Evolutionary conservation across 2,329 filamentous ascomycete genomes (phyloP), one percentile per base, ranked within the genome.

Genomic region (Penicillium sp.): DNA sequence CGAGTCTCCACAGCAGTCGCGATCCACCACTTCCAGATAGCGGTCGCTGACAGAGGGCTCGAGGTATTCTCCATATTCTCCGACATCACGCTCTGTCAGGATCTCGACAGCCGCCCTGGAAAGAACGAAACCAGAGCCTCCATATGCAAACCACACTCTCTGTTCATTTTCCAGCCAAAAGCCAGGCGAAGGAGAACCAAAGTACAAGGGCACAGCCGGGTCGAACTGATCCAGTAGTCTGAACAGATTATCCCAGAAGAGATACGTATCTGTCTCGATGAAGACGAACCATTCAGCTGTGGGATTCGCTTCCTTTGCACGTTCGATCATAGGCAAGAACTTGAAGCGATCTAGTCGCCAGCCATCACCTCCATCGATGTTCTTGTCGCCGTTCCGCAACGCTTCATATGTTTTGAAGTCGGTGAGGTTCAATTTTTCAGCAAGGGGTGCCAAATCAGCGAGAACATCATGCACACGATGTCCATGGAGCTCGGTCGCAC

Each of bases 341-440:
- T 85, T 85, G 76, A 80, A 85, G 65, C 82, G 82, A 69, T 85
- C 83, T 46, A 85, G 74, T 26, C 71, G 77, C 83, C 83, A 84
- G 2, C 81, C 81, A 69, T 73, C 59, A 73, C 72, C 26, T 57
- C 74, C 69, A 53, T 43, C 26, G 63, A 72, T 14, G 65, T 66
- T 58, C 70, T 67, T 54, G 60, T 69, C 53, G 67, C 72, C 73
- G 10, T 73, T 73, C 4, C 63, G 63, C 5, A 82, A 77, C 44
- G 72, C 72, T 25, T 80, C 65, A 53, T 82, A 81, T 23, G 70
- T 69, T 9, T 70, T 62, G 46, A 80, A 77, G 43, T 77, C 74
- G n/a, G 66, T 52, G 23, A 67, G 70, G 42, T 75, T 61, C 6
- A 67, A 60, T 44, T 70, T 72, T 11, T 31, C 19, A 59, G 78